Conservation (phyloP, 768 basidiomycete species). For the Trametes meyenii region DNA sequence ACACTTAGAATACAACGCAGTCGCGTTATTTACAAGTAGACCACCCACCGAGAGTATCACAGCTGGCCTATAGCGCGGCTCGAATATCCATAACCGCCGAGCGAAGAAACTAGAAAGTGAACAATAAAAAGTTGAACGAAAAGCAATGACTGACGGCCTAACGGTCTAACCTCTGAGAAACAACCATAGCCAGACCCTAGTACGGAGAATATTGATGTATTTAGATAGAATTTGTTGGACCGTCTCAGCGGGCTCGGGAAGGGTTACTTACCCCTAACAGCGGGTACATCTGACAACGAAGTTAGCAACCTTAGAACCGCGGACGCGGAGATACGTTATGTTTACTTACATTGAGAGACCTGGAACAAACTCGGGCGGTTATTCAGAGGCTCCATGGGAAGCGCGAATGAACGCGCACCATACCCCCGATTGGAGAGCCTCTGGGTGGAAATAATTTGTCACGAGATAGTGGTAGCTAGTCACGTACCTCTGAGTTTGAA, state of each 20-base stretch:
- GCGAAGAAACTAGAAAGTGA: background rate
- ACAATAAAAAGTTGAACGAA: background rate
- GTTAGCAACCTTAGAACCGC: background rate
- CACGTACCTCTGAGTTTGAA: background rate
- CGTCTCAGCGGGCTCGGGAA: background rate
- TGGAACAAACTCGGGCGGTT: background rate
- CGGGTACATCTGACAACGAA: background rate
- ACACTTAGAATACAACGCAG: background rate
- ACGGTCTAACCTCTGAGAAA: background rate
- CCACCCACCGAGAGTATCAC: background rate
- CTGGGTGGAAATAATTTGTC: constrained; percentile 8
- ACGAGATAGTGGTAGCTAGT: constrained; percentile 9
- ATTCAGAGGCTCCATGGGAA: no score
- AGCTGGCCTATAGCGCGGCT: background rate
- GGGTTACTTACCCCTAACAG: background rate
- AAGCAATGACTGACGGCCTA: background rate
- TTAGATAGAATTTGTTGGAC: no score
- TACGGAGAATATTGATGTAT: background rate
- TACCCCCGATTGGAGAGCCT: background rate
- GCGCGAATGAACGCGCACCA: background rate
- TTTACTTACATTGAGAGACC: background rate
- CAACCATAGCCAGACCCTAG: background rate
- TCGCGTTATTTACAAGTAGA: background rate
- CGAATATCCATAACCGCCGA: background rate
- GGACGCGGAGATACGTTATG: background rate